Percentiles rank a stretch among this genome's conserved stretches.
Conservation (phyloP, 164 flowering plant species). For the Pachysandra terminalis region DNA sequence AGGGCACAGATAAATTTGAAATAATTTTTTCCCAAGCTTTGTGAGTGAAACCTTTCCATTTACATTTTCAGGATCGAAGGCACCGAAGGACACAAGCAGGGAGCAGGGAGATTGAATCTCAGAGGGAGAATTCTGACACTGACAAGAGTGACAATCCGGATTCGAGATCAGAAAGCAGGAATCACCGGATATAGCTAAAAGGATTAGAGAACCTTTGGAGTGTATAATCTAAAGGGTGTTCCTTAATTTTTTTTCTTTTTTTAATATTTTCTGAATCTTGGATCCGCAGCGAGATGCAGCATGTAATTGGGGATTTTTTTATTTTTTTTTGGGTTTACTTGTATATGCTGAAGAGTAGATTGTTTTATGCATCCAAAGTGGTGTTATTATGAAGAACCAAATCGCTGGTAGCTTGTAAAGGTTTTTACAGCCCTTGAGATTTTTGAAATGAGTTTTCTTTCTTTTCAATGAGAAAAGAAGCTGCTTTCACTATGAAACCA, state of each 20-base stretch:
- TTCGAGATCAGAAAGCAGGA: constrained; percentile 48
- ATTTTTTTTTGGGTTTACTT: background rate
- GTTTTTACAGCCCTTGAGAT: background rate
- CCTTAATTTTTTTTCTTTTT: constrained; percentile 28
- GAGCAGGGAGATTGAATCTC: constrained; percentile 67
- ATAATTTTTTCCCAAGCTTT: background rate
- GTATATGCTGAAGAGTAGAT: constrained; percentile 17
- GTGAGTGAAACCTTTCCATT: background rate
- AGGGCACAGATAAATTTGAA: too few relatives aligned
- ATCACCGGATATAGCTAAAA: constrained; percentile 17
- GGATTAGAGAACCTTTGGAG: constrained; percentile 5
- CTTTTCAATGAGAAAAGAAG: background rate
- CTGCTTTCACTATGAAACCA: background rate
- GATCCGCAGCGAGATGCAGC: too few relatives aligned
- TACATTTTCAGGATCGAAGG: constrained; percentile 63
- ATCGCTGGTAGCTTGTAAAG: constrained; percentile 22
- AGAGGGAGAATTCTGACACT: constrained; percentile 71
- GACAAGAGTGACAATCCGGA: constrained; percentile 70
- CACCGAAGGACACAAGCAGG: constrained; percentile 55
- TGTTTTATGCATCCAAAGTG: constrained; percentile 12
- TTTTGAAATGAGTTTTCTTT: background rate
- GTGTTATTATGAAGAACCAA: constrained; percentile 6
- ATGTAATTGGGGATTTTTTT: background rate
- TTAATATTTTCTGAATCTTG: too few relatives aligned
- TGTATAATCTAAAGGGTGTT: constrained; percentile 11